phyloP scores from a whole-genome alignment of 2,329 filamentous ascomycete genomes.

The Magnaporthiopsis rhizophila region DNA sequence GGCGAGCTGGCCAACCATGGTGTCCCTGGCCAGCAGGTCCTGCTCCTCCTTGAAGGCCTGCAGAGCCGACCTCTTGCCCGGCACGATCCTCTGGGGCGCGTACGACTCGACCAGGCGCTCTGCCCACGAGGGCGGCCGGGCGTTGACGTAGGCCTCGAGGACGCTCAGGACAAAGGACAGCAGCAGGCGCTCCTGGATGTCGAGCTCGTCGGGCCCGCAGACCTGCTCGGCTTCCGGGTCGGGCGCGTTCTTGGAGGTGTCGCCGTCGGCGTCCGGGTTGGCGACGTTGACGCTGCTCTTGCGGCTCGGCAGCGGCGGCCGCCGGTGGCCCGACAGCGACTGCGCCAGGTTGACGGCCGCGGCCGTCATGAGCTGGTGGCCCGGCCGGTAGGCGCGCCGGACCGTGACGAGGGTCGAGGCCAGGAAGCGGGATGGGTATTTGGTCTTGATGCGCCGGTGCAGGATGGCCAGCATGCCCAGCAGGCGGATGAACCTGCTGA shows the following conservation, averaged over 20 bases:
- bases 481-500: constrained; percentile 51
- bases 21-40: constrained; percentile 51
- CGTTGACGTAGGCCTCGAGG: constrained; percentile 64
- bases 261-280: constrained; percentile 47
- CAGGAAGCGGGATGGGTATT: constrained; percentile 70
- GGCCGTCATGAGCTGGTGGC: constrained; percentile 58
- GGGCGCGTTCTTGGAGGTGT: constrained; percentile 46
- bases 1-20: constrained; percentile 64
- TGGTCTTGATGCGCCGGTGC: constrained; percentile 67
- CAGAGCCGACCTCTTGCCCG: constrained; percentile 51
- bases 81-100: constrained; percentile 55
- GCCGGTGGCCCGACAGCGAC: constrained; percentile 56
- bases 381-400: constrained; percentile 55
- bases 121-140: constrained; percentile 52
- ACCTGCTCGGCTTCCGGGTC: constrained; percentile 53
- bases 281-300: constrained; percentile 50
- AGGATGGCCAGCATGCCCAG: constrained; percentile 65
- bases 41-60: constrained; percentile 56
- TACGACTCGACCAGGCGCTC: constrained; percentile 60
- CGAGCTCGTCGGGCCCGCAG: constrained; percentile 53
- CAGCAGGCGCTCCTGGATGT: constrained; percentile 55
- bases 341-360: constrained; percentile 64
- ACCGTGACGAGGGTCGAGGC: constrained; percentile 69
- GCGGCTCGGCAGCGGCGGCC: constrained; percentile 53
- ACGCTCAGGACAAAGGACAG: constrained; percentile 74